Evolutionary conservation across 139 green algal species (phyloP).

Genomic region (Chlorella ohadii): DNA sequence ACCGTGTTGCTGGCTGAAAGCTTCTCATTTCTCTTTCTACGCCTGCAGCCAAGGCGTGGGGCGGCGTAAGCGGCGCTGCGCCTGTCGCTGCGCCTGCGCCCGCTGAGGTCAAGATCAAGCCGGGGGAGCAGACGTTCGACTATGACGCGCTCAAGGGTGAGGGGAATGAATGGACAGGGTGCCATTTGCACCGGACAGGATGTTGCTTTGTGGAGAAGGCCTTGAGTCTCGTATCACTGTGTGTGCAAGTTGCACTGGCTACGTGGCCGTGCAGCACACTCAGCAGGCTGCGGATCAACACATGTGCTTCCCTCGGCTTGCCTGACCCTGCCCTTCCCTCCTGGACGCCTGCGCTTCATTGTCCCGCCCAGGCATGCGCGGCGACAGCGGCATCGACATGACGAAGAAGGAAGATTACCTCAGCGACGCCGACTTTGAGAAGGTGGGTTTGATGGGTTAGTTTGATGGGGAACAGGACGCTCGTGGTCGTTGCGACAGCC

Average conservation of each 20-base stretch:
- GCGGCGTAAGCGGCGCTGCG: conserved; percentile 10
- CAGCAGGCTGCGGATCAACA: no score
- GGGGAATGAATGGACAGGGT: not conserved
- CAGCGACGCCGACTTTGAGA: conserved; percentile 40
- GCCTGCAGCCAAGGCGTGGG: conserved; percentile 45
- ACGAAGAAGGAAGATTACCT: conserved; percentile 59
- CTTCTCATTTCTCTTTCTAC: no score
- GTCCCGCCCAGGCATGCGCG: conserved; percentile 37
- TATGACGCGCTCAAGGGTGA: conserved; percentile 49
- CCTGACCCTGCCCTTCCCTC: not conserved
- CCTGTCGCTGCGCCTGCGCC: not conserved
- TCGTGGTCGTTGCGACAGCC: no score
- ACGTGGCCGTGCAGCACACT: no score
- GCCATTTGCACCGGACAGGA: no score
- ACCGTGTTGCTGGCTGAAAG: no score
- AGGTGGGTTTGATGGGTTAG: conserved; percentile 12
- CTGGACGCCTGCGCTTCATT: not conserved
- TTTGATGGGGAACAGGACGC: no score
- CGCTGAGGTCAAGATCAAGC: conserved; percentile 25
- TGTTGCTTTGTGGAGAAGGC: no score
- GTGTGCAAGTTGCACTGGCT: no score
- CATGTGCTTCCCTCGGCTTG: no score
- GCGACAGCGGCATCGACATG: conserved; percentile 52
- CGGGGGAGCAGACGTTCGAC: conserved; percentile 26
- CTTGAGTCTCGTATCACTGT: no score